Evolutionary conservation across 2,329 filamentous ascomycete genomes (phyloP).

Genomic region (Plenodomus tracheiphilus): DNA sequence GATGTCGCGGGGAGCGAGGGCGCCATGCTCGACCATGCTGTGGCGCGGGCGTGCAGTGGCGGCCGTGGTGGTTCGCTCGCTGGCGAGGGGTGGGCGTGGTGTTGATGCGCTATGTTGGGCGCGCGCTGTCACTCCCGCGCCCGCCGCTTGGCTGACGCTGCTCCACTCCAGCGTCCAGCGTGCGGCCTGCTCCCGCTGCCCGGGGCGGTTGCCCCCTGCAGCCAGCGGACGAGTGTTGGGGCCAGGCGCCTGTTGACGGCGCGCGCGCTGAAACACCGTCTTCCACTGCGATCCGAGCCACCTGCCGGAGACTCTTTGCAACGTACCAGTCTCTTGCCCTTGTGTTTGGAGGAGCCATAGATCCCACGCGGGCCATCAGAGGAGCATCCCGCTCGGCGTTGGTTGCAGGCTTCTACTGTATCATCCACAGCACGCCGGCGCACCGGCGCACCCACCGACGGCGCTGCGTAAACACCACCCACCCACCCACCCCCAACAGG

Average conservation of each 20-base stretch:
- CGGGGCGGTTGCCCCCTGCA: neutral
- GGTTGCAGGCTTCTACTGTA: neutral
- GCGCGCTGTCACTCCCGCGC: too few relatives aligned
- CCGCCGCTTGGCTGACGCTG: constrained; percentile 3
- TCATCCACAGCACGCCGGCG: too few relatives aligned
- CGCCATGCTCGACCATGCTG: constrained; percentile 27
- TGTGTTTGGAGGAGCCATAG: too few relatives aligned
- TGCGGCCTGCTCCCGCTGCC: too few relatives aligned
- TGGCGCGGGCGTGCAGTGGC: neutral
- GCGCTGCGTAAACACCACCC: constrained; percentile 7
- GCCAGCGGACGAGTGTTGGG: neutral
- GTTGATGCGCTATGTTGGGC: too few relatives aligned
- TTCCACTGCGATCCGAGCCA: too few relatives aligned
- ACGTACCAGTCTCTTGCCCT: neutral
- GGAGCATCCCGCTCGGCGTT: too few relatives aligned
- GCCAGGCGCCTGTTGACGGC: neutral
- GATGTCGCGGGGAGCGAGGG: constrained; percentile 31
- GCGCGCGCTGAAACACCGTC: neutral
- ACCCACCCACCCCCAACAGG: too few relatives aligned
- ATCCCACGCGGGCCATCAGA: too few relatives aligned
- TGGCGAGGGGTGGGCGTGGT: neutral
- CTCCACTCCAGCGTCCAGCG: neutral
- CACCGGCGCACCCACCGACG: too few relatives aligned
- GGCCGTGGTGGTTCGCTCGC: too few relatives aligned
- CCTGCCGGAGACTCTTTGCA: too few relatives aligned